A percentile compares a stretch with the other conserved stretches of the same genome.
phyloP scores from a whole-genome alignment of 2,329 filamentous ascomycete genomes.

The Phaeoacremonium minimum region DNA sequence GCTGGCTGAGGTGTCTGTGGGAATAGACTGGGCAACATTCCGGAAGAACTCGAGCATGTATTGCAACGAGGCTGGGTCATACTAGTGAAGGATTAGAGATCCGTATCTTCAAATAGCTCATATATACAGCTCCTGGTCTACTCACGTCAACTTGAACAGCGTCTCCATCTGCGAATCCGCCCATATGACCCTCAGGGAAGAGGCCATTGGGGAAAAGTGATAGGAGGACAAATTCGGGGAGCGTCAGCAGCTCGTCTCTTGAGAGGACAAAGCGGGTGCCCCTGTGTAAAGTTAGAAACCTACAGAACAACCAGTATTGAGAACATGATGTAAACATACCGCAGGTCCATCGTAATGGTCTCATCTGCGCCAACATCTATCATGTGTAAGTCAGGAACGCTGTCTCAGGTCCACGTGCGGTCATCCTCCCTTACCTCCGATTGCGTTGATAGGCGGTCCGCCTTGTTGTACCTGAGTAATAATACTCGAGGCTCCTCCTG shows the following conservation, averaged over 20 bases:
- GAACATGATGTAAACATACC: constrained; percentile 51
- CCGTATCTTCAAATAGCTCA: constrained; percentile 29
- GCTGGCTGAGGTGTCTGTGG: constrained; percentile 64
- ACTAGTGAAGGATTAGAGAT: constrained; percentile 56
- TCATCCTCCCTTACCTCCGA: constrained; percentile 60
- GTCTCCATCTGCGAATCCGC: constrained; percentile 85
- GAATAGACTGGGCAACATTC: constrained; percentile 93
- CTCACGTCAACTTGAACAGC: constrained; percentile 92
- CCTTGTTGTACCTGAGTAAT: constrained; percentile 98
- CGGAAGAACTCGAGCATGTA: constrained; percentile 99
- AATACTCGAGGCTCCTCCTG: constrained; percentile 95
- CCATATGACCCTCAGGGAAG: constrained; percentile 94
- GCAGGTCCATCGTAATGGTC: constrained; percentile 89
- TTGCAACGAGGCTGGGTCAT: constrained; percentile 91
- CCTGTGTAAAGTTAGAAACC: constrained; percentile 43
- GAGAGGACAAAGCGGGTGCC: constrained; percentile 92
- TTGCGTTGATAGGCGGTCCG: constrained; percentile 80
- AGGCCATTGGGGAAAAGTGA: constrained; percentile 99
- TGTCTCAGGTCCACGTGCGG: constrained; percentile 2
- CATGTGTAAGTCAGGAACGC: constrained; percentile 11
- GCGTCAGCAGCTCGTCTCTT: constrained; percentile 87
- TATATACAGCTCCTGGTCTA: constrained; percentile 11
- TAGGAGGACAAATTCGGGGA: constrained; percentile 94
- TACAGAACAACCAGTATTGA: not conserved
- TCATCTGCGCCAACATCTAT: constrained; percentile 82